Base-by-base conservation (phyloP, 2,329 filamentous ascomycete genomes). In the Aspergillus bombycis region DNA sequence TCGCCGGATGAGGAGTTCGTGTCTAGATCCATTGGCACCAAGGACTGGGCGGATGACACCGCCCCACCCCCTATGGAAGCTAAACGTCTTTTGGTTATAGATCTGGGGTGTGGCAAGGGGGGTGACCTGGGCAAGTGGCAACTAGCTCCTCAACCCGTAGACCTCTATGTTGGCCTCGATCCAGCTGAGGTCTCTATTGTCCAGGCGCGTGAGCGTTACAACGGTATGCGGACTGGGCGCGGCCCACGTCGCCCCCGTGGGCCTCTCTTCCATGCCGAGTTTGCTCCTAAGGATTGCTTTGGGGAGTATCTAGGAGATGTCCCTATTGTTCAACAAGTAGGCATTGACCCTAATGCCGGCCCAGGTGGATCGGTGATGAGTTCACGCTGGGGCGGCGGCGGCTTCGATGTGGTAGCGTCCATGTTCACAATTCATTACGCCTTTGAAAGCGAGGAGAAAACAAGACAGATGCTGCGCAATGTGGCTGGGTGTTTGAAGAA, bases 391-490 rank as follows among this genome's bases (percentile, higher is more conserved):
- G 86, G 86, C 65, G 88, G 88, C 59, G 90, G 90, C 61, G 94
- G 94, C 4, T 99, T 98, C 71, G 95, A 99, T 75, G 91, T 98
- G 48, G 94, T 99, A 67, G 93, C 91, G 74, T 97, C 97, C 88
- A 99, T 99, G 95, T 99, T 99, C 78, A 96, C 93, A 73, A 95
- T 99, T 89, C 95, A 99, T 80, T 99, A 99, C 77, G 94, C 95
- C 7, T 99, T 98, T 71, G 95, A 98, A 81, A 92, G 85, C 58
- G 94, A 99, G 77, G 87, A 88, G 55, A 96, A 97, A 78, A 93
- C 94, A 2, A 88, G 93, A 52, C 91, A 88, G 66, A 98, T 99
- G 95, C 85, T 99, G 61, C 87, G 89, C 72, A 99, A 99, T 74
- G 94, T 99, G 3, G 90, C 95, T 0, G 91, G 93, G 1, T 87